Evolutionary conservation across 805 yeast genomes (phyloP).

Genomic region (Suhomyces vadensis): DNA sequence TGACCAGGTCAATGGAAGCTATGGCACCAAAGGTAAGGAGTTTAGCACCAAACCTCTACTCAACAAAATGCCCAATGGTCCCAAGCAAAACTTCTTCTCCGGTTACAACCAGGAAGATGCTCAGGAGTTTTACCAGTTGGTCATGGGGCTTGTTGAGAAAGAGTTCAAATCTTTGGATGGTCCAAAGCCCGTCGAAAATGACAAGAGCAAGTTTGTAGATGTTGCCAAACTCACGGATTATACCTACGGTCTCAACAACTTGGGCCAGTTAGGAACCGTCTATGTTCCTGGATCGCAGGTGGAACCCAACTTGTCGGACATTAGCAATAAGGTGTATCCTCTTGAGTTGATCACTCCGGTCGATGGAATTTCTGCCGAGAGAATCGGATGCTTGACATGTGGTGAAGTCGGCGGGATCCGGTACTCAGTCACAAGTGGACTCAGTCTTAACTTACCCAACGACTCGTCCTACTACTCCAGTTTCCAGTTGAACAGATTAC

Average conservation of each 20-base stretch:
- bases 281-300: conserved; percentile 73
- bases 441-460: conserved; percentile 67
- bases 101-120: conserved; percentile 97
- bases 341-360: conserved; percentile 78
- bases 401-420: conserved; percentile 94
- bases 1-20: conserved; percentile 57
- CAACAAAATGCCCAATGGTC: conserved; percentile 73
- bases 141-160: conserved; percentile 64
- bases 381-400: conserved; percentile 88
- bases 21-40: conserved; percentile 53
- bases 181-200: conserved; percentile 10
- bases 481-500: conserved; percentile 48
- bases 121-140: conserved; percentile 88
- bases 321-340: conserved; percentile 47
- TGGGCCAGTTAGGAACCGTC: conserved; percentile 64
- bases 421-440: conserved; percentile 73
- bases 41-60: conserved; percentile 62
- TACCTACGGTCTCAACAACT: conserved; percentile 40
- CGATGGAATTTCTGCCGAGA: conserved; percentile 84
- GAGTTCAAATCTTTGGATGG: conserved; percentile 42
- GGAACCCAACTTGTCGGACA: conserved; percentile 63
- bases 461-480: conserved; percentile 38
- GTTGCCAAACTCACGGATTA: conserved; percentile 24
- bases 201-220: conserved; percentile 21
- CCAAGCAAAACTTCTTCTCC: conserved; percentile 70